Base-by-base conservation (phyloP, 2,329 filamentous ascomycete species). In the Diaporthe caulivora region DNA sequence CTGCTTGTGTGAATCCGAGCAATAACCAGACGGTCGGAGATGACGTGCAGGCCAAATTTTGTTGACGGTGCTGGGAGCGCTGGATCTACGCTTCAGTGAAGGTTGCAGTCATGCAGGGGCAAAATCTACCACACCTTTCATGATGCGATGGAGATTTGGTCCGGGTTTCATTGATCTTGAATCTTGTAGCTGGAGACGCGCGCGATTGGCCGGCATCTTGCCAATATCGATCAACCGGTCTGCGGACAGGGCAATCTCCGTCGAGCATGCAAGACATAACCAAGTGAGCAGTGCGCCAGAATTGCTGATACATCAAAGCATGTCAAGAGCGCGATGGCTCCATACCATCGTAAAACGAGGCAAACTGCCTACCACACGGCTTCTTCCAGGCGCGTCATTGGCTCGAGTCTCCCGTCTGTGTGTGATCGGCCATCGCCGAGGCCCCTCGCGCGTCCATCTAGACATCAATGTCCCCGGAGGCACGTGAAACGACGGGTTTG, bases 101-200 rank as follows among this genome's bases (percentile, higher is more conserved):
- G 29, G 4, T 65, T 37, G 44, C 6, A 37, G 7, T 65, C 31
- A 51, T 65, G 62, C 62, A 65, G 44, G 62, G 62, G 62, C 44
- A 51, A 65, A 65, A 65, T 65, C 62, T 65, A 51, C 42, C 26
- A 34, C 11, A 17, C 2, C 2, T 3, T 26, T 26, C 31, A 37
- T 31, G 18, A 37, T 15, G 29, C 49, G 21, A 26, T 44, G 24
- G 44, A 51, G 29, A 51, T 37, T 37, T 51, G 18, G 13, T 51
- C 29, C 31, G 26, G 44, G 6, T 1, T 44, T 37, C n/a, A 37
- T 37, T 31, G 37, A 6, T 8, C 31, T 29, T 37, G 11, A 2
- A 24, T 6, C 8, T 2, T 3, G 21, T 10, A 10, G 13, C 62
- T 9, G 11, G 4, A 1, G n/a, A 26, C 26, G 62, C 62, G 44